Percentiles rank a stretch among this genome's conserved stretches.
Evolutionary conservation across 345 rosid species (phyloP).

Genomic region (Citrus reticulata): DNA sequence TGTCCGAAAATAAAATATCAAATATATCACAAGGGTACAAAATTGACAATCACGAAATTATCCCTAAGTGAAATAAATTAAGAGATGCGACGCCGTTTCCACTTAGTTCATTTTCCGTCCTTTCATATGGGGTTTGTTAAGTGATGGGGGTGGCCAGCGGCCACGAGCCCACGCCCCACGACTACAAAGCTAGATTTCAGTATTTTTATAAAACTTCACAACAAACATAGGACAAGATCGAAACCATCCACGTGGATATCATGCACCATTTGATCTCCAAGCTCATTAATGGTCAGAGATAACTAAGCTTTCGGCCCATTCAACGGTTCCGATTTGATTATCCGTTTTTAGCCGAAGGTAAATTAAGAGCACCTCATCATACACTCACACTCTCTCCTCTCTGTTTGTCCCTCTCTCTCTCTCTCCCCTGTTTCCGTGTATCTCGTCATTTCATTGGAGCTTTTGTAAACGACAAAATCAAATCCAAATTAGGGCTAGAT

Average conservation of each 20-base stretch:
- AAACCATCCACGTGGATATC: background rate
- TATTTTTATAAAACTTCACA: too few species aligned
- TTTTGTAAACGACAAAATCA: background rate
- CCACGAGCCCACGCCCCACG: too few species aligned
- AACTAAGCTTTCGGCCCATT: background rate
- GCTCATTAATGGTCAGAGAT: background rate
- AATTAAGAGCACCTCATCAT: background rate
- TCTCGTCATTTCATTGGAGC: background rate
- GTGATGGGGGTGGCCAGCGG: too few species aligned
- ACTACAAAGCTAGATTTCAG: too few species aligned
- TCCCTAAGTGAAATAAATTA: background rate
- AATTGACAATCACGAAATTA: background rate
- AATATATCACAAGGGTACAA: too few species aligned
- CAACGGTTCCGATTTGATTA: slow-evolving; percentile 1
- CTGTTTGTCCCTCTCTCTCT: background rate
- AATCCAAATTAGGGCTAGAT: background rate
- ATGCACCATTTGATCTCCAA: background rate
- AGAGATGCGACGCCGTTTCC: background rate
- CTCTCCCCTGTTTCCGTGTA: background rate
- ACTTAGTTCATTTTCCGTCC: too few species aligned
- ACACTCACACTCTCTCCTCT: background rate
- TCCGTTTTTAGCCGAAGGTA: background rate
- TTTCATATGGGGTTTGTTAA: too few species aligned
- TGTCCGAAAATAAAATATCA: too few species aligned
- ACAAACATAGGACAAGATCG: background rate